These are phyloP conservation scores for Paramecium bursaria DNA, from an alignment of 73 alveolate genomes.

Conservation along the genomic window DNA sequence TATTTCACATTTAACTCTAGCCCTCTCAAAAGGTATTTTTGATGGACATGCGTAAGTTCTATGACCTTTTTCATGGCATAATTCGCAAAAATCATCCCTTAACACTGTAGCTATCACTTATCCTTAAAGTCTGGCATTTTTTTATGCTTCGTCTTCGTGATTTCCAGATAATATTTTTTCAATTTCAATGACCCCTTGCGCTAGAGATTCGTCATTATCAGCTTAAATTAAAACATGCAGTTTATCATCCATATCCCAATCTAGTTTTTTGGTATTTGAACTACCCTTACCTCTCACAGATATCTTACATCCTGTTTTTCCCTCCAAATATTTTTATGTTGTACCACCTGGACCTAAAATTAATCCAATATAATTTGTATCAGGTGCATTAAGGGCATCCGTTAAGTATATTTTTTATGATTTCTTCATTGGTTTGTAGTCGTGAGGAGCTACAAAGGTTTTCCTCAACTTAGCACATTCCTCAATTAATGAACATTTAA, in stretches of 20 bases:
- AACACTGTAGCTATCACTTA: slow-evolving; percentile 38
- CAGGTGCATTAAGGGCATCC: slow-evolving; percentile 82
- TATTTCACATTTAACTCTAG: slow-evolving; percentile 54
- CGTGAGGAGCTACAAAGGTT: slow-evolving; percentile 93
- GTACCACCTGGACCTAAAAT: slow-evolving; percentile 97
- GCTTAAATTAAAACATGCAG: slow-evolving; percentile 91
- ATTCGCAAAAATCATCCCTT: slow-evolving; percentile 63
- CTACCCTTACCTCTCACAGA: slow-evolving; percentile 97
- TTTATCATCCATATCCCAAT: slow-evolving; percentile 89
- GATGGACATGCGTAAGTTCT: slow-evolving; percentile 65
- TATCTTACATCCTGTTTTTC: slow-evolving; percentile 91
- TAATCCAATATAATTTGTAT: slow-evolving; percentile 81
- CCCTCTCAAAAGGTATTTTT: slow-evolving; percentile 56
- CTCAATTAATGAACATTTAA: slow-evolving; percentile 85
- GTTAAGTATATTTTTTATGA: slow-evolving; percentile 85
- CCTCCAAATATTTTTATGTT: slow-evolving; percentile 88
- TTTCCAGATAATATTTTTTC: slow-evolving; percentile 87
- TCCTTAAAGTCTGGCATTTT: slow-evolving; percentile 60
- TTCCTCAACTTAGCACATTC: slow-evolving; percentile 89
- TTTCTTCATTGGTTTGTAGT: slow-evolving; percentile 94
- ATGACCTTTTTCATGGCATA: slow-evolving; percentile 69
- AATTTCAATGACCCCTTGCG: slow-evolving; percentile 84
- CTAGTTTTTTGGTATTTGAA: slow-evolving; percentile 76
- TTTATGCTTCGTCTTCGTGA: slow-evolving; percentile 79
- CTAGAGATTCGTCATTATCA: slow-evolving; percentile 86